phyloP scores from a whole-genome alignment of 2,329 filamentous ascomycete genomes.

The Sporothrix brunneoviolacea region DNA sequence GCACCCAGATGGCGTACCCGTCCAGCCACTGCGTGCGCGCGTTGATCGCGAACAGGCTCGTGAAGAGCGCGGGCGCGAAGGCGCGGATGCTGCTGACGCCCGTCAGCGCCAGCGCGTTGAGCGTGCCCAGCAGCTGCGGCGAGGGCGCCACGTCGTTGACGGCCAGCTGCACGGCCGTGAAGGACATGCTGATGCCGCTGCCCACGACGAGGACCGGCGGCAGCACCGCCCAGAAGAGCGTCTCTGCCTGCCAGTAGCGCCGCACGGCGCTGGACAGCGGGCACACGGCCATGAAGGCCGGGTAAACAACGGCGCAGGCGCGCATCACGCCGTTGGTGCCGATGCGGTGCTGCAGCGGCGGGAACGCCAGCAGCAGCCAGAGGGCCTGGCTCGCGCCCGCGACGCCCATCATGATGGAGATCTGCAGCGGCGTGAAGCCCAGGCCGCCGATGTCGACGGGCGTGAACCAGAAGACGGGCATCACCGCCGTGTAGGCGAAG shows the following conservation, averaged over 20 bases:
- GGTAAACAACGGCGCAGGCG: slow-evolving; percentile 52
- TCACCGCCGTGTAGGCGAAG: slow-evolving; percentile 63
- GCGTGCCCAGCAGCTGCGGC: slow-evolving; percentile 56
- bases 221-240: slow-evolving; percentile 51
- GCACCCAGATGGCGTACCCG: slow-evolving; percentile 62
- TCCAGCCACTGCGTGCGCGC: slow-evolving; percentile 53
- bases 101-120: slow-evolving; percentile 65
- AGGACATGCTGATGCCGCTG: slow-evolving; percentile 59
- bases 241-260: slow-evolving; percentile 30
- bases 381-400: slow-evolving; percentile 60
- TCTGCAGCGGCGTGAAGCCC: slow-evolving; percentile 54
- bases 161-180: slow-evolving; percentile 65
- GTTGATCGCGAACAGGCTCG: slow-evolving; percentile 62
- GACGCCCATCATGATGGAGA: slow-evolving; percentile 59
- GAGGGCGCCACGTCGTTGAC: slow-evolving; percentile 68
- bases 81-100: slow-evolving; percentile 55
- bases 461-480: slow-evolving; percentile 64
- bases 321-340: slow-evolving; percentile 62
- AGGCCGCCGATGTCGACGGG: slow-evolving; percentile 56
- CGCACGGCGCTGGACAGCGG: slow-evolving; percentile 54
- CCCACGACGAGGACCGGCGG: slow-evolving; percentile 45
- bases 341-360: slow-evolving; percentile 55
- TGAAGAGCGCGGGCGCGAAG: slow-evolving; percentile 58
- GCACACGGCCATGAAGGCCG: slow-evolving; percentile 51
- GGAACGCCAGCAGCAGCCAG: slow-evolving; percentile 67